Percentiles rank a stretch among this genome's conserved stretches.
These are phyloP conservation scores for Torulaspora indica DNA, from an alignment of 805 yeast species.

Conservation along the genomic window DNA sequence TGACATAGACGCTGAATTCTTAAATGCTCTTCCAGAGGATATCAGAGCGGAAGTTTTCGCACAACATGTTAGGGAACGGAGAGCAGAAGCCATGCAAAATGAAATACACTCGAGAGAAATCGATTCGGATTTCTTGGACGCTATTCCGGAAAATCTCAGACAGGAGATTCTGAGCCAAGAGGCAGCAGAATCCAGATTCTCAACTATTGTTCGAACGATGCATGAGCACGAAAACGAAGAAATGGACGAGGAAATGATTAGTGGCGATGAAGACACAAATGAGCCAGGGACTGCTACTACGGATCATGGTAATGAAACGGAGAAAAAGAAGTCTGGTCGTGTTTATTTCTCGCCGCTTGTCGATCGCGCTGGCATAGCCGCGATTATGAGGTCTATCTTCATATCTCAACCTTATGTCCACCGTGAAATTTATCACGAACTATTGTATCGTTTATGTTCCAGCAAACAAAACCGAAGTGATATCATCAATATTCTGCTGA, in stretches of 20 bases:
- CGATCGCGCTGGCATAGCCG: constrained; percentile 70
- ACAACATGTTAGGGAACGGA: constrained; percentile 72
- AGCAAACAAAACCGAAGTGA: constrained; percentile 78
- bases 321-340: constrained; percentile 32
- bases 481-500: constrained; percentile 59
- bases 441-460: constrained; percentile 62
- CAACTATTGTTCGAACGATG: constrained; percentile 18
- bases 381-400: constrained; percentile 65
- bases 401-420: constrained; percentile 62
- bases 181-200: constrained; percentile 41
- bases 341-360: constrained; percentile 59
- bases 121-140: constrained; percentile 74
- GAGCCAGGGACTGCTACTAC: constrained; percentile 10
- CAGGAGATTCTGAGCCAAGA: constrained; percentile 60
- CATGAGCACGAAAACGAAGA: constrained; percentile 13
- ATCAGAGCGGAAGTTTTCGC: constrained; percentile 89
- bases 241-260: constrained; percentile 19
- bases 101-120: constrained; percentile 55
- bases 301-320: constrained; percentile 22
- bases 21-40: constrained; percentile 86
- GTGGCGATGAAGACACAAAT: constrained; percentile 16
- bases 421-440: constrained; percentile 58
- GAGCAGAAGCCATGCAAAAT: constrained; percentile 49
- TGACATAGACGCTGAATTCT: constrained; percentile 86
- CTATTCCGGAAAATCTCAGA: constrained; percentile 65